These are phyloP conservation scores for Reticulascus tulasneorum DNA, from an alignment of 2,329 filamentous ascomycete genomes.

Conservation along the genomic window DNA sequence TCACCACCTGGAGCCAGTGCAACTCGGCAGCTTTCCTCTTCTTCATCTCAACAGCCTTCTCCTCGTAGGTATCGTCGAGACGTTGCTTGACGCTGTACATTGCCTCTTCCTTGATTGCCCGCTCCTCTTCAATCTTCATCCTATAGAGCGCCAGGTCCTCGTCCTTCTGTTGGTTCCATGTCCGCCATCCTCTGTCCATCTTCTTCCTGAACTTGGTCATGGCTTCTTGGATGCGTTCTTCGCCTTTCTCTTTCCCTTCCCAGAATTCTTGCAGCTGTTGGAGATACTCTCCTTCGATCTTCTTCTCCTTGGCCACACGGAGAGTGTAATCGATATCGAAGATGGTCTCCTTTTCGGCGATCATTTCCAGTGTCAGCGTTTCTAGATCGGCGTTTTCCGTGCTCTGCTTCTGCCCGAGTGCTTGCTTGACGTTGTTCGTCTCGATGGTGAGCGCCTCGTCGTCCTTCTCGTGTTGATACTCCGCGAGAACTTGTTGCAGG, in stretches of 20 bases:
- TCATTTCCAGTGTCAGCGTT: conserved; percentile 19
- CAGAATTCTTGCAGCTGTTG: conserved; percentile 32
- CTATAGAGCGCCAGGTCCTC: conserved; percentile 34
- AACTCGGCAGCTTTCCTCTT: conserved; percentile 37
- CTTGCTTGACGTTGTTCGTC: conserved; percentile 18
- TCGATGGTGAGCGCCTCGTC: conserved; percentile 20
- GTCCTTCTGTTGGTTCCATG: conserved; percentile 37
- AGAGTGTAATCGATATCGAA: conserved; percentile 36
- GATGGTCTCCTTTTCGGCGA: conserved; percentile 27
- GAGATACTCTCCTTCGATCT: conserved; percentile 41
- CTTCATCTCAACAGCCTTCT: conserved; percentile 25
- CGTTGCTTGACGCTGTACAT: conserved; percentile 34
- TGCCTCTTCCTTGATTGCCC: conserved; percentile 35
- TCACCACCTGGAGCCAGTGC: conserved; percentile 42
- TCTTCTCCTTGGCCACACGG: conserved; percentile 36
- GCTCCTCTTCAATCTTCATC: conserved; percentile 33
- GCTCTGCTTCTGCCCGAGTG: conserved; percentile 28
- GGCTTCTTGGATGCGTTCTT: conserved; percentile 23
- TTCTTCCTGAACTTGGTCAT: conserved; percentile 30
- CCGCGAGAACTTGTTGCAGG: conserved; percentile 35
- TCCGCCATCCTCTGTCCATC: conserved; percentile 37
- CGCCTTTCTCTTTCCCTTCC: conserved; percentile 20
- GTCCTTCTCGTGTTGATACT: conserved; percentile 33
- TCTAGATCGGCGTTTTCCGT: conserved; percentile 26
- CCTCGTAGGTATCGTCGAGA: conserved; percentile 20